phyloP scores from a whole-genome alignment of 495 filamentous ascomycete genomes.

The Daldinia grandis region DNA sequence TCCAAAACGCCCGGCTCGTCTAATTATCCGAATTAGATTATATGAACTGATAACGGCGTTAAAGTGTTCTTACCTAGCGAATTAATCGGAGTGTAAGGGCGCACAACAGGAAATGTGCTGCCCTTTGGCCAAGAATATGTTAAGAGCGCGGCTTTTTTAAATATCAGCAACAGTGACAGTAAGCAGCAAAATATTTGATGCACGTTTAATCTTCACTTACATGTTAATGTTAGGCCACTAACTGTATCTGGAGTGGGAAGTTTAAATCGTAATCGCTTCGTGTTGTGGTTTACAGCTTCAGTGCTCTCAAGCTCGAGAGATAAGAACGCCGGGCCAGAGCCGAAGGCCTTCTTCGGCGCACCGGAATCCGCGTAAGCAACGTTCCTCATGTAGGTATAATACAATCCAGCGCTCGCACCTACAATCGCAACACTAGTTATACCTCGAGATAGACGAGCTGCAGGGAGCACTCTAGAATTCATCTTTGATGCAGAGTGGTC shows the following conservation, averaged over 20 bases:
- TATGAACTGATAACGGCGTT: background rate
- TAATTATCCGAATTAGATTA: conserved; percentile 33
- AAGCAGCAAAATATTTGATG: background rate
- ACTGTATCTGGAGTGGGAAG: conserved; percentile 59
- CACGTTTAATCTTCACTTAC: conserved; percentile 46
- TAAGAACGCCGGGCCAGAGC: conserved; percentile 44
- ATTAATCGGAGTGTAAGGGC: conserved; percentile 69
- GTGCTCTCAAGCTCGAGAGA: conserved; percentile 58
- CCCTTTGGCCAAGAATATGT: conserved; percentile 63
- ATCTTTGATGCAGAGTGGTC: background rate
- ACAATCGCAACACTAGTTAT: conserved; percentile 23
- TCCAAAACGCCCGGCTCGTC: conserved; percentile 64
- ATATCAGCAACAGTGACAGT: conserved; percentile 5
- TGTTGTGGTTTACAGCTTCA: conserved; percentile 70
- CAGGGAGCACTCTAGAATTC: conserved; percentile 13
- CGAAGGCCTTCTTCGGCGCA: conserved; percentile 36
- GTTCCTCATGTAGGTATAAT: conserved; percentile 34
- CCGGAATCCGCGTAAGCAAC: conserved; percentile 40
- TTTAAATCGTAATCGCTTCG: conserved; percentile 69
- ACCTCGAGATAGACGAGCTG: conserved; percentile 11
- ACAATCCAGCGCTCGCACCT: conserved; percentile 35
- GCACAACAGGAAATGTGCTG: conserved; percentile 60
- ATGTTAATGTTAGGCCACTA: conserved; percentile 64
- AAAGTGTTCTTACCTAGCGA: conserved; percentile 52
- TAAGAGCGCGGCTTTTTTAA: conserved; percentile 59